Conservation (phyloP, 2,329 filamentous ascomycete genomes). For the Aspergillus sp. region DNA sequence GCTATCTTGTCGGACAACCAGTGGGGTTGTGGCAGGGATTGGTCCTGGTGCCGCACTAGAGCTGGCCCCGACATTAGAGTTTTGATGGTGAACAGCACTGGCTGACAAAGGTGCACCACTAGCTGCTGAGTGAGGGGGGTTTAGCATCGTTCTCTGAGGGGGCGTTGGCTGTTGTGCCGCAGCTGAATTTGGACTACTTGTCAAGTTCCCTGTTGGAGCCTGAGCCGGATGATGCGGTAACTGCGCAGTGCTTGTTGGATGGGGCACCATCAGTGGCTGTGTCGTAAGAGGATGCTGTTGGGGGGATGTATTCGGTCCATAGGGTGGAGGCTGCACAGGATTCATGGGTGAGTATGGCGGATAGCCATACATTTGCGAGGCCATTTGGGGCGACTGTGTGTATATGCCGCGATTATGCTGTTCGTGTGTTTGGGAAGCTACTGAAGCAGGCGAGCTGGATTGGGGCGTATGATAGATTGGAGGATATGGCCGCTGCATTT, state of each 20-base stretch:
- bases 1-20: slow-evolving; percentile 90
- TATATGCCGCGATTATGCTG: slow-evolving; percentile 83
- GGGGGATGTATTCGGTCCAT: slow-evolving; percentile 57
- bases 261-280: slow-evolving; percentile 57
- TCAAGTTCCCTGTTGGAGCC: slow-evolving; percentile 61
- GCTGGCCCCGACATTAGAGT: slow-evolving; percentile 64
- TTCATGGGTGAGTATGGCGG: slow-evolving; percentile 57
- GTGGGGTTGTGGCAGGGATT: slow-evolving; percentile 91
- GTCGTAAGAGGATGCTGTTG: slow-evolving; percentile 60
- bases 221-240: slow-evolving; percentile 45
- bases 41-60: slow-evolving; percentile 92
- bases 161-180: slow-evolving; percentile 42
- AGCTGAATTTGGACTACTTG: slow-evolving; percentile 62
- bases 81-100: slow-evolving; percentile 31
- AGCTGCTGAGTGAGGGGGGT: slow-evolving; percentile 50
- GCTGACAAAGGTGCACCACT: slow-evolving; percentile 54
- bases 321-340: slow-evolving; percentile 58
- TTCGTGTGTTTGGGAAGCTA: slow-evolving; percentile 87
- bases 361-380: slow-evolving; percentile 82
- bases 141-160: slow-evolving; percentile 39
- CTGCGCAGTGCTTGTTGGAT: slow-evolving; percentile 40
- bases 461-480: slow-evolving; percentile 95
- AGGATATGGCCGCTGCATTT: slow-evolving; percentile 74
- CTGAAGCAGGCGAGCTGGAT: slow-evolving; percentile 90
- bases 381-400: slow-evolving; percentile 76